Evolutionary conservation across 2,329 filamentous ascomycete genomes (phyloP), one percentile per base, ranked within the genome.

Genomic region (Penicillium vulpinum): DNA sequence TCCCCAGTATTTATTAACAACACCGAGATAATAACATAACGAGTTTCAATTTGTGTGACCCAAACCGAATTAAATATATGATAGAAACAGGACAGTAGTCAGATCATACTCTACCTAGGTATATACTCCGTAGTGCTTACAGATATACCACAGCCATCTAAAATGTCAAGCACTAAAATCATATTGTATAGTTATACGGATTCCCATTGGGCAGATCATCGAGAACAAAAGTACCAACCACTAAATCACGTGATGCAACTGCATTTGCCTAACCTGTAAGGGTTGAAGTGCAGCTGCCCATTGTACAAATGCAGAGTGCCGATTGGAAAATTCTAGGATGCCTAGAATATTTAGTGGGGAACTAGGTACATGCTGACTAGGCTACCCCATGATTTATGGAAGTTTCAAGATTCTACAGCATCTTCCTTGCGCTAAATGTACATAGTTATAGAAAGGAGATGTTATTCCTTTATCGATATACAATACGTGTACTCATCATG

Each of bases 241-340:
- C n/a, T 21, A 7, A 33, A 44, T 56, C 40, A 56, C 35, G 35
- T 56, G 54, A 54, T 9, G 33, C 22, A 5, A 0, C 26, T 24
- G 35, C 40, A 39, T 59, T 49, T 52, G 56, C 55, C 58, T 58
- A 51, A 65, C 62, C 59, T 59, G 62, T 59, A 63, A 65, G 62
- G 62, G 57, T 54, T 55, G 26, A 51, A 24, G 24, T 51, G 38
- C 43, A 53, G 44, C 22, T 21, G 11, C 8, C 46, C 47, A 31
- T 44, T 29, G 22, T 24, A 35, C 15, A 44, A 38, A 38, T 22
- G 53, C 16, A 44, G 43, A 41, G 28, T 28, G 31, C 41, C 35
- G 33, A 45, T 51, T 44, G 54, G 47, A 33, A 39, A 33, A 18
- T 24, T 29, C 18, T 2, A 31, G 28, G 39, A 44, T 8, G 18